These are phyloP conservation scores for Lentinula detonsa DNA, from an alignment of 768 basidiomycete genomes.

Conservation along the genomic window DNA sequence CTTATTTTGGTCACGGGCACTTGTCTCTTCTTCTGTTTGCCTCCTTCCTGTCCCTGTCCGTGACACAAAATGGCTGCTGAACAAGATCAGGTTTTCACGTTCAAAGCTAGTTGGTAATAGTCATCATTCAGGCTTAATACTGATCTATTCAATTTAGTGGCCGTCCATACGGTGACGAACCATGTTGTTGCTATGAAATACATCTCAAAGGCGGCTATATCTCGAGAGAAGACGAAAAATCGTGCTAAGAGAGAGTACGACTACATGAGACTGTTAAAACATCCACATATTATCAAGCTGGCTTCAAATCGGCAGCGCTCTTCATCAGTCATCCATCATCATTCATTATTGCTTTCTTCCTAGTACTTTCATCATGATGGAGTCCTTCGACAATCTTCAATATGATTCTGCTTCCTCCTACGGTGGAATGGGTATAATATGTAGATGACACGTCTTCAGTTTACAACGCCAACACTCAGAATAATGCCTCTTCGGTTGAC, in stretches of 20 bases:
- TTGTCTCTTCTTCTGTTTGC: neutral
- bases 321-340: no score
- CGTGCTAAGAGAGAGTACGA: slow-evolving; percentile 94
- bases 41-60: neutral
- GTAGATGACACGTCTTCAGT: slow-evolving; percentile 80
- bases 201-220: slow-evolving; percentile 91
- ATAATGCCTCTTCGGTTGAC: slow-evolving; percentile 55
- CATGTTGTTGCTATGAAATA: slow-evolving; percentile 98
- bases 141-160: slow-evolving; percentile 49
- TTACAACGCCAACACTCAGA: slow-evolving; percentile 65
- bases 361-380: slow-evolving; percentile 40
- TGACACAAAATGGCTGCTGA: neutral
- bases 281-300: slow-evolving; percentile 98
- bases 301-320: no score
- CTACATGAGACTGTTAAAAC: slow-evolving; percentile 89
- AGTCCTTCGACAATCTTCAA: slow-evolving; percentile 81
- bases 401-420: slow-evolving; percentile 81
- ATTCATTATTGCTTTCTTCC: no score
- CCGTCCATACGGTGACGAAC: slow-evolving; percentile 88
- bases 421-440: slow-evolving; percentile 50
- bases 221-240: slow-evolving; percentile 85
- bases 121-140: slow-evolving; percentile 10
- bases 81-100: slow-evolving; percentile 39
- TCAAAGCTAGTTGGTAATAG: slow-evolving; percentile 67
- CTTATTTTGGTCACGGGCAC: neutral